Conservation (phyloP, 148 eudicot genomes). For the Vaccinium darrowii region DNA sequence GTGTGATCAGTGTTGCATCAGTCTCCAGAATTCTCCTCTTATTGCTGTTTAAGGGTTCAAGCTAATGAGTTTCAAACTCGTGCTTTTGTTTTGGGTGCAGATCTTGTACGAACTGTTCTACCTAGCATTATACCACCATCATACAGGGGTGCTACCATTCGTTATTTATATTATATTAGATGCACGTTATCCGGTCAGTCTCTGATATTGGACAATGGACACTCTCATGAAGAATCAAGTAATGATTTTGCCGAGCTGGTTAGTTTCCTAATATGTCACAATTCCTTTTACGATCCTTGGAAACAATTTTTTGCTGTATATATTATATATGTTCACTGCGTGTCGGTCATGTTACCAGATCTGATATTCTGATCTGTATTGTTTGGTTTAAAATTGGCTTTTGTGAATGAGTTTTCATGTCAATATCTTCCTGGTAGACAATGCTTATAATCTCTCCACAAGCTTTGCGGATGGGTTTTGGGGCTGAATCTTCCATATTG, state of each 20-base stretch:
- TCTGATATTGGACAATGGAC: conserved; percentile 67
- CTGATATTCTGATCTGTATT: not conserved
- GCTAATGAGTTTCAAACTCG: not conserved
- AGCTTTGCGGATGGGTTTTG: not conserved
- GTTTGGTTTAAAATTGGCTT: not conserved
- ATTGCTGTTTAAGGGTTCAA: not conserved
- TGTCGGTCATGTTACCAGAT: not conserved
- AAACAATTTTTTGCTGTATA: not conserved
- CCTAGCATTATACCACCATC: conserved; percentile 90
- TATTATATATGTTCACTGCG: not conserved
- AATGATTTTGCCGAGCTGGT: conserved; percentile 59
- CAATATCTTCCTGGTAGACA: not conserved
- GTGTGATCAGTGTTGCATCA: not conserved
- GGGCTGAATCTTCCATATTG: not conserved
- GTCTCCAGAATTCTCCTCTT: not conserved
- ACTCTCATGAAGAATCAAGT: conserved; percentile 41
- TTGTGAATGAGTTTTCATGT: not conserved
- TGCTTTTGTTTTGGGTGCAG: conserved; percentile 45
- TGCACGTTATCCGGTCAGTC: conserved; percentile 61
- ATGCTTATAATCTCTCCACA: not conserved
- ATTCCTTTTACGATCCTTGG: not conserved
- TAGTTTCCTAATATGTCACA: conserved; percentile 24
- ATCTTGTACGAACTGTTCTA: conserved; percentile 70
- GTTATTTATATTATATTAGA: conserved; percentile 80
- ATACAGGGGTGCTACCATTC: conserved; percentile 79